Percentiles rank a stretch among this genome's conserved stretches.
These are phyloP conservation scores for Vachellia pachyceras DNA, from an alignment of 306 rosid genomes.

Conservation along the genomic window DNA sequence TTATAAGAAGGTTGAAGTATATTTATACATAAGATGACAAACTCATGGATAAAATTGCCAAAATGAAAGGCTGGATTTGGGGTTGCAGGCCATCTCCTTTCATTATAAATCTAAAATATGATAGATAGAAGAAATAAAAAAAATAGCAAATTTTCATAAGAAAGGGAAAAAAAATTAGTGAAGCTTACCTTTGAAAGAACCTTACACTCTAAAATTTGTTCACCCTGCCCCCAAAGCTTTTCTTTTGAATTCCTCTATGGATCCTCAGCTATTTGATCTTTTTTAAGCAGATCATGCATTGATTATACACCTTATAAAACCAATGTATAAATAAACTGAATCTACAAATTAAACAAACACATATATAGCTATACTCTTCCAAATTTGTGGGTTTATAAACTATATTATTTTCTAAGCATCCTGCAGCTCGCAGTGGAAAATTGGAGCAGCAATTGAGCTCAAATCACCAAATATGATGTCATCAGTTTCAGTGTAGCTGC, in stretches of 20 bases:
- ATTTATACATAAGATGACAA: too few relatives aligned
- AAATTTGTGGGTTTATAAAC: neutral
- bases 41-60: neutral
- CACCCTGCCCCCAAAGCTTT: neutral
- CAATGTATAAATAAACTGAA: neutral
- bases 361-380: neutral
- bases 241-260: neutral
- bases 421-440: slow-evolving; percentile 66
- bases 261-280: neutral
- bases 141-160: neutral
- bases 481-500: slow-evolving; percentile 55
- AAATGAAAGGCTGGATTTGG: neutral
- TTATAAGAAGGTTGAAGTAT: too few relatives aligned
- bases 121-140: slow-evolving; percentile 1
- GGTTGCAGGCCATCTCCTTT: neutral
- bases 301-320: slow-evolving; percentile 20
- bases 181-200: slow-evolving; percentile 21
- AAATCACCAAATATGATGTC: slow-evolving; percentile 76
- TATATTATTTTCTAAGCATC: slow-evolving; percentile 44
- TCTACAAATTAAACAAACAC: neutral
- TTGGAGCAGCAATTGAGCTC: slow-evolving; percentile 53
- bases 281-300: slow-evolving; percentile 5
- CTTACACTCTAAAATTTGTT: slow-evolving; percentile 16
- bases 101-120: neutral
- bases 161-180: neutral